Conservation (phyloP, 228 moss, liverwort and hornwort species). For the Sphagnum magellanicum region DNA sequence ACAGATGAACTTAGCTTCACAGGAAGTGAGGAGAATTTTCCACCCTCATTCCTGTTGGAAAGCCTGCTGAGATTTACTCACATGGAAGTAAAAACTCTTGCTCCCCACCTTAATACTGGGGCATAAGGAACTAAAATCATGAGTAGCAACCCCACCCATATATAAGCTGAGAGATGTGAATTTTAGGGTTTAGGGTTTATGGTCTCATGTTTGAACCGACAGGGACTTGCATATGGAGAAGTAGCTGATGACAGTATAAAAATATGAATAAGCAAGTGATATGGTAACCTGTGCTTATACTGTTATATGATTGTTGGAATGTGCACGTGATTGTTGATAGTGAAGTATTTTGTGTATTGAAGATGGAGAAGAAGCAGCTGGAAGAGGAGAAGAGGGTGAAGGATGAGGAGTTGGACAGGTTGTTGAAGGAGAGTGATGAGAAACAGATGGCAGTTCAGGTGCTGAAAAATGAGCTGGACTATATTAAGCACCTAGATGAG, state of each 20-base stretch:
- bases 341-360: conserved; percentile 3
- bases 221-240: too few relatives aligned
- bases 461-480: conserved; percentile 29
- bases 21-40: conserved; percentile 7
- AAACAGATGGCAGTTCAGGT: conserved; percentile 29
- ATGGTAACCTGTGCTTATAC: neutral
- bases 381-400: conserved; percentile 58
- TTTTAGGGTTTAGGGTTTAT: too few relatives aligned
- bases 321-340: neutral
- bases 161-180: too few relatives aligned
- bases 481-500: conserved; percentile 39
- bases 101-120: conserved; percentile 1
- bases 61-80: conserved; percentile 1
- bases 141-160: too few relatives aligned
- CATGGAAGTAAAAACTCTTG: conserved; percentile 10
- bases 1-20: conserved; percentile 3
- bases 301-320: neutral
- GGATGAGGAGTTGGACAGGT: conserved; percentile 32
- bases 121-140: neutral
- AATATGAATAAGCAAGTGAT: neutral
- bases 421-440: conserved; percentile 30
- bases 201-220: too few relatives aligned
- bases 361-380: conserved; percentile 38
- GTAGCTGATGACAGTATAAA: too few relatives aligned
- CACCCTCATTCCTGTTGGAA: conserved; percentile 4